Base-by-base conservation (phyloP, 1,139 yeast species). In the Diutina mesorugosa region DNA sequence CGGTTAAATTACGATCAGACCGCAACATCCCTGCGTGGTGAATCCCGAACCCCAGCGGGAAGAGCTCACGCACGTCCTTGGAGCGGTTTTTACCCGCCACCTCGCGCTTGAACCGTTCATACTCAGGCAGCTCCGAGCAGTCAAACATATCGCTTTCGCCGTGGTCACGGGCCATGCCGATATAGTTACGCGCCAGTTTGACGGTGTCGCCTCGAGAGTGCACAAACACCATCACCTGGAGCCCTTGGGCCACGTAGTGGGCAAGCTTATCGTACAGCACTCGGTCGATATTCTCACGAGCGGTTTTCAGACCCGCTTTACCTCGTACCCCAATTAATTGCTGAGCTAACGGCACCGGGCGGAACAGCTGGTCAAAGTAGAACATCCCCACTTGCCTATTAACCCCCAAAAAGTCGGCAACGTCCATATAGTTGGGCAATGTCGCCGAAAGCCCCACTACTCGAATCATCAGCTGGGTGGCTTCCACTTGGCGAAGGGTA, bases 21-120 rank as follows among this genome's bases (percentile, higher is more conserved):
- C 99, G 77, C 51, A 90, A 73, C 95, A 95, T 87, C 61, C 99
- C 99, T 1, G 99, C 99, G 73, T 95, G 98, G 69, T 95, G 99
- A 2, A 88, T 80, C 55, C 98, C 98, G 70, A 93, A 87, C 0
- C 99, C 99, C 58, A 74, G 73, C 54, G 78, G 83, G 64, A 90
- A 90, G 18, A 95, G 72, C 63, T 95, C 98, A 58, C 83, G 79
- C 71, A 90, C 71, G 63, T 93, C 99, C 61, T 81, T 85, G 66
- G 83, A 89, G 64, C 88, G 81, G 65, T 85, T 86, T 63, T 86
- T 87, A 66, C 63, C 81, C 0, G 81, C 86, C 0, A 88, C 75
- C 67, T 89, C 96, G 57, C 79, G 77, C 47, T 72, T 73, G 57
- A 90, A 70, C 52, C 87, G 80, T 63, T 86, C 90, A 64, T 74